Base-by-base conservation (phyloP, 1,284 basidiomycete genomes). In the Calocybe gambosa region DNA sequence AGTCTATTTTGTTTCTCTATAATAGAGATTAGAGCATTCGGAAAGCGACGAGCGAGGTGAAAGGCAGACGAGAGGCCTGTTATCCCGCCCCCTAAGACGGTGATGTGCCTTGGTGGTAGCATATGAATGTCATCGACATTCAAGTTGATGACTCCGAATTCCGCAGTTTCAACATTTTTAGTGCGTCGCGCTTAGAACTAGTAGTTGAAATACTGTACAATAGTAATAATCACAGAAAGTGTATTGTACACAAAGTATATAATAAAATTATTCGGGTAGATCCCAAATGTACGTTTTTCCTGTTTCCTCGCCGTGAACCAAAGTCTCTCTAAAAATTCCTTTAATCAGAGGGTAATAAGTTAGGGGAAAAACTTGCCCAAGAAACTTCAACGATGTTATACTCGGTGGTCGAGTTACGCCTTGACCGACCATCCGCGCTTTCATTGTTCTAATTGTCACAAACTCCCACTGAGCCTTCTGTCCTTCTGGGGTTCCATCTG, bases 1-100 rank as follows among this genome's bases (percentile, higher is more conserved):
- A 87, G 65, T 2, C 80, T 68, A 0, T 68, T 42, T 2, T 76
- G 66, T 53, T 73, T 77, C 56, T 96, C 93, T 16, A 93, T 54
- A 2, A 96, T 56, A 0, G 82, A 75, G 44, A 96, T 78, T 18
- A 62, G 65, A 0, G 76, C 63, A 1, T 66, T 61, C 0, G 82
- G 81, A 50, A 89, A 83, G 5, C 76, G 71, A 43, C 83, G 71
- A 4, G 85, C 71, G 15, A 93, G 78, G 57, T 90, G 78, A 59
- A 84, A 89, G 1, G 91, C 87, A 12, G 88, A 77, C 0, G 89
- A 83, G 12, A 94, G 75, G 5, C 92, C 92, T 0, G 87, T 77
- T 38, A 95, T 72, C 15, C 91, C 91, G 2, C 85, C 89, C 1
- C 91, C 92, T 6, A 94, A 67, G 49, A 94, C 67, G 13, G 81